phyloP scores from a whole-genome alignment of 129 eudicot species.

The Ambrosia trifida region DNA sequence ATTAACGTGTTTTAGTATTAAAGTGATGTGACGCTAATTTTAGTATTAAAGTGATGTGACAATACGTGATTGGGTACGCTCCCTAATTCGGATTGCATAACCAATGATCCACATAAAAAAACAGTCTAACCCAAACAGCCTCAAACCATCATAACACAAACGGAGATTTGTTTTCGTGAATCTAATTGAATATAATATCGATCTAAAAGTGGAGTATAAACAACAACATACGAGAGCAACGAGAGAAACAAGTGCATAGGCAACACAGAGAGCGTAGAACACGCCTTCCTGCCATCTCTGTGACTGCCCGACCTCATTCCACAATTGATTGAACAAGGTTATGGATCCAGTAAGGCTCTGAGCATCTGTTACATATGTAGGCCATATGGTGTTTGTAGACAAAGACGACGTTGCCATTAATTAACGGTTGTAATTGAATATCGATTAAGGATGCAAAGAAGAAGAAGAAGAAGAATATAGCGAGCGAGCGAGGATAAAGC shows the following conservation, averaged over 20 bases:
- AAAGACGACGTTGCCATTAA: slow-evolving; percentile 35
- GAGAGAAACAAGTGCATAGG: slow-evolving; percentile 55
- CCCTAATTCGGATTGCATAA: too few relatives aligned
- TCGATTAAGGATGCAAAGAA: neutral
- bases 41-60: too few relatives aligned
- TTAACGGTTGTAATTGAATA: slow-evolving; percentile 18
- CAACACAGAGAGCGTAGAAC: slow-evolving; percentile 56
- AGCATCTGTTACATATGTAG: slow-evolving; percentile 20
- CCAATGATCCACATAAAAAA: neutral
- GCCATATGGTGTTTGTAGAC: slow-evolving; percentile 21
- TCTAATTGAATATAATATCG: slow-evolving; percentile 38
- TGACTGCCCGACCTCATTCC: slow-evolving; percentile 42
- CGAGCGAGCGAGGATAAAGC: slow-evolving; percentile 29
- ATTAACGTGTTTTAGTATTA: too few relatives aligned
- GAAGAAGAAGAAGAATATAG: slow-evolving; percentile 4
- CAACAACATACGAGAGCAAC: slow-evolving; percentile 43
- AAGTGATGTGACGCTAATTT: too few relatives aligned
- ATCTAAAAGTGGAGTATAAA: too few relatives aligned
- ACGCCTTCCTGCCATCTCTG: slow-evolving; percentile 43
- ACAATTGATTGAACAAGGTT: slow-evolving; percentile 32
- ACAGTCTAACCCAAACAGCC: neutral
- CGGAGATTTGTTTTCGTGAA: too few relatives aligned
- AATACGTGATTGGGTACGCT: too few relatives aligned
- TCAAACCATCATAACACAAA: slow-evolving; percentile 9
- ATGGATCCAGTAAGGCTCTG: slow-evolving; percentile 11